Percentiles rank a stretch among this genome's conserved stretches.
Evolutionary conservation across 768 basidiomycete species (phyloP).

Genomic region (Gautieria morchelliformis): DNA sequence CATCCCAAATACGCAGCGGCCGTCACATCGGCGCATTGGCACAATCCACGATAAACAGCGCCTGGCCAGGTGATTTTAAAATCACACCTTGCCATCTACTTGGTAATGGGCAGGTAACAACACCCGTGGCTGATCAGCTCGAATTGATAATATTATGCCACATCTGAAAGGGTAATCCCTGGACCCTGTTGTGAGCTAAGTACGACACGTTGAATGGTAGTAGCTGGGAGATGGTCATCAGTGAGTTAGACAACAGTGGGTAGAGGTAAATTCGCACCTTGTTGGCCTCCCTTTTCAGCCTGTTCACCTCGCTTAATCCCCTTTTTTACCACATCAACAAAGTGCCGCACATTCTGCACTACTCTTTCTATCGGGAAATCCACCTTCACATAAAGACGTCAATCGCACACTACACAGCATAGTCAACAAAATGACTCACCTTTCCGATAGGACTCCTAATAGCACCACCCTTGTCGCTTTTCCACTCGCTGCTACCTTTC

Average conservation of each 20-base stretch:
- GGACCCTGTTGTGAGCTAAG: slow-evolving; percentile 83
- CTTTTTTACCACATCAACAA: slow-evolving; percentile 63
- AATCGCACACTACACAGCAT: neutral
- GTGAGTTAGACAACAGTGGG: neutral
- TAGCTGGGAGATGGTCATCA: slow-evolving; percentile 34
- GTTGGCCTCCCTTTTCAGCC: slow-evolving; percentile 37
- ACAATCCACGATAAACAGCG: too few species aligned
- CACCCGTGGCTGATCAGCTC: too few species aligned
- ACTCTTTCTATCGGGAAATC: slow-evolving; percentile 69
- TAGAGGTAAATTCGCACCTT: slow-evolving; percentile 21
- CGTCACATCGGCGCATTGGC: too few species aligned
- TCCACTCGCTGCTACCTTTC: slow-evolving; percentile 85
- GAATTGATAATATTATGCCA: slow-evolving; percentile 21
- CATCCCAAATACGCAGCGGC: too few species aligned
- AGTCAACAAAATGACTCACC: slow-evolving; percentile 31
- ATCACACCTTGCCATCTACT: too few species aligned
- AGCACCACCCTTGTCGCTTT: slow-evolving; percentile 77
- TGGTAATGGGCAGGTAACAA: too few species aligned
- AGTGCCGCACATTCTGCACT: slow-evolving; percentile 67
- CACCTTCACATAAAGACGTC: slow-evolving; percentile 33
- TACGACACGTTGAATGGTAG: slow-evolving; percentile 68
- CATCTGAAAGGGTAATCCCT: slow-evolving; percentile 80
- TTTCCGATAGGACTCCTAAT: slow-evolving; percentile 76
- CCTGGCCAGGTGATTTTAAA: too few species aligned
- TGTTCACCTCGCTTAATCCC: slow-evolving; percentile 57